Percentiles rank a stretch among this genome's conserved stretches.
Evolutionary conservation across 768 basidiomycete genomes (phyloP).

Genomic region (Tephrocybe sp.): DNA sequence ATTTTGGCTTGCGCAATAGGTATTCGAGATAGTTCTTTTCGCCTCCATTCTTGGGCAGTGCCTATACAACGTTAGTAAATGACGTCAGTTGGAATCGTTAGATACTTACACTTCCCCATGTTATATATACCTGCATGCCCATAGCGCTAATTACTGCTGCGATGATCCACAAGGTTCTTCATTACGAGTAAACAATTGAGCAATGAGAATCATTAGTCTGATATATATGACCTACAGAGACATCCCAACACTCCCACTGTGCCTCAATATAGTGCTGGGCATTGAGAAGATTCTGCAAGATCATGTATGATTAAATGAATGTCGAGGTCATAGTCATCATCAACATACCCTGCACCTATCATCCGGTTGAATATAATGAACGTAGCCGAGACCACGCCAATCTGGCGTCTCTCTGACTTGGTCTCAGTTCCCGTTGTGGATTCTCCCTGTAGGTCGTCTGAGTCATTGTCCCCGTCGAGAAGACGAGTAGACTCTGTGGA

Average conservation of each 20-base stretch:
- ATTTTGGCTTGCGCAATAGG: slow-evolving; percentile 55
- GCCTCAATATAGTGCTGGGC: slow-evolving; percentile 35
- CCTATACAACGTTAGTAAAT: slow-evolving; percentile 27
- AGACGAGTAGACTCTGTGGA: background rate
- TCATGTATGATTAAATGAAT: background rate
- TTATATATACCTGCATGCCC: slow-evolving; percentile 41
- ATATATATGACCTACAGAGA: slow-evolving; percentile 36
- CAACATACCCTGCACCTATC: slow-evolving; percentile 42
- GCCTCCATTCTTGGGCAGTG: slow-evolving; percentile 63
- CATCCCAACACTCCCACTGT: slow-evolving; percentile 42
- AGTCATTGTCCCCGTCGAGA: background rate
- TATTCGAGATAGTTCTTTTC: slow-evolving; percentile 74
- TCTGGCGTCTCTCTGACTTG: slow-evolving; percentile 12
- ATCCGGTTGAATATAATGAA: slow-evolving; percentile 46
- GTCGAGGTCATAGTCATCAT: too few species aligned
- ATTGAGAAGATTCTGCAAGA: slow-evolving; percentile 37
- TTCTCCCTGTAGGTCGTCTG: background rate
- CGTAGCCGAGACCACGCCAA: slow-evolving; percentile 33
- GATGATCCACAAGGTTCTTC: slow-evolving; percentile 42
- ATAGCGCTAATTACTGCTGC: slow-evolving; percentile 39
- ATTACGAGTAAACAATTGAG: background rate
- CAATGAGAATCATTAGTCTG: too few species aligned
- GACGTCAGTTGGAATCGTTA: too few species aligned
- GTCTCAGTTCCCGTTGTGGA: background rate
- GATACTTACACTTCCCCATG: slow-evolving; percentile 36